phyloP scores from a whole-genome alignment of 2,329 filamentous ascomycete genomes.

The Claviceps sp. region DNA sequence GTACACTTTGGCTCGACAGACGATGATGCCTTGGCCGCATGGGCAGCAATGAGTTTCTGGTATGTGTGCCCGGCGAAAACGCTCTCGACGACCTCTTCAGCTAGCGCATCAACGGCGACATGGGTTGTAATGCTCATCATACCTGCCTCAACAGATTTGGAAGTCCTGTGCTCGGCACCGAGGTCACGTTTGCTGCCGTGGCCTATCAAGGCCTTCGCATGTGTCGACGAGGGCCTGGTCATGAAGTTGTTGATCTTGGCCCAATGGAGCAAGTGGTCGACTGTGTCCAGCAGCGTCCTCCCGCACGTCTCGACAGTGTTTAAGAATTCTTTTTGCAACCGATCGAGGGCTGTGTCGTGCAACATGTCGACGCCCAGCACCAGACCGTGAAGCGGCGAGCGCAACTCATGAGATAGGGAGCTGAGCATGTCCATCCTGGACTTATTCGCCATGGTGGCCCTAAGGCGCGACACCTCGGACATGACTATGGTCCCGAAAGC shows the following conservation, averaged over 20 bases:
- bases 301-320: slow-evolving; percentile 37
- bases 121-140: slow-evolving; percentile 10
- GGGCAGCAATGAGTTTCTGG: slow-evolving; percentile 13
- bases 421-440: slow-evolving; percentile 46
- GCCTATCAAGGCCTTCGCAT: background rate
- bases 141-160: slow-evolving; percentile 3
- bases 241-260: slow-evolving; percentile 37
- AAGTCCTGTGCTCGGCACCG: background rate
- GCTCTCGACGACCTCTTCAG: slow-evolving; percentile 34
- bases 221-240: slow-evolving; percentile 2
- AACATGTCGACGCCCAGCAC: slow-evolving; percentile 40
- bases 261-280: slow-evolving; percentile 41
- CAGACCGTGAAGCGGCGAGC: slow-evolving; percentile 48
- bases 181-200: background rate
- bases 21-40: slow-evolving; percentile 1
- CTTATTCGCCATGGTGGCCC: slow-evolving; percentile 23
- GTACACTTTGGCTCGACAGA: slow-evolving; percentile 3
- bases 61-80: slow-evolving; percentile 32
- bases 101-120: slow-evolving; percentile 24
- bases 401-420: slow-evolving; percentile 47
- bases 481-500: slow-evolving; percentile 42
- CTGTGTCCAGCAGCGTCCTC: slow-evolving; percentile 37
- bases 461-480: slow-evolving; percentile 38
- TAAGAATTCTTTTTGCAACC: slow-evolving; percentile 31
- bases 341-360: slow-evolving; percentile 33